A percentile compares a stretch with the other conserved stretches of the same genome.
Evolutionary conservation across 192 early-diverging fungal genomes (phyloP).

Genomic region (Coemansia sp.): DNA sequence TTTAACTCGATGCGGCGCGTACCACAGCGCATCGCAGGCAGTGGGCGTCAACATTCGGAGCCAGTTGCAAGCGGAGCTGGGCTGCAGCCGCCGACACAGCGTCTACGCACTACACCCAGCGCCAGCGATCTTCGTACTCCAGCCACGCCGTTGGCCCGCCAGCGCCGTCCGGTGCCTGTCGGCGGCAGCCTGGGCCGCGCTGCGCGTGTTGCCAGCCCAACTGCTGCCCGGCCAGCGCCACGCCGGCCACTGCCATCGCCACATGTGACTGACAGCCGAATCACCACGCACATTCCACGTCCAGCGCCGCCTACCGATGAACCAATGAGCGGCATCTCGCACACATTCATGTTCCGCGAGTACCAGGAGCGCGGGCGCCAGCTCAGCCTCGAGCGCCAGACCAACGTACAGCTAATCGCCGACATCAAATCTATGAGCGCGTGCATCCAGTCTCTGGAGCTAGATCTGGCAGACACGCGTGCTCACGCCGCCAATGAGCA

Average conservation of each 20-base stretch:
- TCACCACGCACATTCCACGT: slow-evolving; percentile 24
- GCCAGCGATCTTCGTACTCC: slow-evolving; percentile 2
- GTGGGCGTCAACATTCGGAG: slow-evolving; percentile 39
- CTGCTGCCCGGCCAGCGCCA: neutral
- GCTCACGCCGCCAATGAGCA: slow-evolving; percentile 6
- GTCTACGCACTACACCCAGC: slow-evolving; percentile 6
- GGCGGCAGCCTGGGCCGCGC: slow-evolving; percentile 1
- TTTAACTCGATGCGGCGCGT: slow-evolving; percentile 9
- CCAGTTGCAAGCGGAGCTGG: neutral
- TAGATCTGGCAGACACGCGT: slow-evolving; percentile 1
- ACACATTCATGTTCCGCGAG: neutral
- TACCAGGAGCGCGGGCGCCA: slow-evolving; percentile 5
- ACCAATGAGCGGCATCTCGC: neutral
- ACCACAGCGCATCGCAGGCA: slow-evolving; percentile 7
- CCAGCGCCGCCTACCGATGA: slow-evolving; percentile 1
- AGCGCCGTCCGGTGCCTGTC: neutral
- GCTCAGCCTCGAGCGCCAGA: slow-evolving; percentile 19
- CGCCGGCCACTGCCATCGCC: slow-evolving; percentile 21
- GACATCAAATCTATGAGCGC: slow-evolving; percentile 15
- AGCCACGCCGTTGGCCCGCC: slow-evolving; percentile 1
- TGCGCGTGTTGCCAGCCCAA: neutral
- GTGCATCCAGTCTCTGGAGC: neutral
- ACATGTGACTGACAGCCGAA: neutral
- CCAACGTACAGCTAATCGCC: slow-evolving; percentile 20
- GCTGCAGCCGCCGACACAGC: slow-evolving; percentile 1